Evolutionary conservation across 257 asterid species (phyloP).

Genomic region (Solanum sejunctum): DNA sequence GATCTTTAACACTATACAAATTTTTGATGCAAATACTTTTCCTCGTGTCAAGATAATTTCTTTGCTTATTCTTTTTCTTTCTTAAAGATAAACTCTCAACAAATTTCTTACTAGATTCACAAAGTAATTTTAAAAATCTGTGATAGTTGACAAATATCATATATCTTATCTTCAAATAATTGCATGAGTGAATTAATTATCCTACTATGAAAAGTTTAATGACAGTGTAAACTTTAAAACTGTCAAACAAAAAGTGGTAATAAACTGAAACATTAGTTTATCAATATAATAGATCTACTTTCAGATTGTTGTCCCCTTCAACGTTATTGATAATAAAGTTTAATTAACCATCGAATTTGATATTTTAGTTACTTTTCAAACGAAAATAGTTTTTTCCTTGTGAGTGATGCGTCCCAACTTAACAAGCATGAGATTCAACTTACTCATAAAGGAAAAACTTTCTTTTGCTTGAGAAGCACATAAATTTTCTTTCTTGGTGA

Average conservation of each 20-base stretch:
- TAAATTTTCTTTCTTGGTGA: slow-evolving; percentile 40
- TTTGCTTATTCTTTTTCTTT: too few relatives aligned
- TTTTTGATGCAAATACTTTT: too few relatives aligned
- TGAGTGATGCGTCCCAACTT: slow-evolving; percentile 49
- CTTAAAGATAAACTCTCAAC: too few relatives aligned
- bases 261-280: neutral
- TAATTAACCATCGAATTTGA: neutral
- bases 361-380: slow-evolving; percentile 26
- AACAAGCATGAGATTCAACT: slow-evolving; percentile 44
- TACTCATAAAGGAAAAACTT: slow-evolving; percentile 44
- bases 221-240: neutral
- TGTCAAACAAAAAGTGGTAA: neutral
- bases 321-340: neutral
- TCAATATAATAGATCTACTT: neutral
- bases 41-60: too few relatives aligned
- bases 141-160: neutral
- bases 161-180: too few relatives aligned
- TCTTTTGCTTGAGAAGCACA: slow-evolving; percentile 51
- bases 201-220: neutral
- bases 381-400: slow-evolving; percentile 50
- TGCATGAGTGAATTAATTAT: neutral
- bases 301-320: neutral
- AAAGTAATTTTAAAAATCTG: too few relatives aligned
- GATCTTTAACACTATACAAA: too few relatives aligned
- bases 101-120: too few relatives aligned